Percentiles rank a stretch among this genome's conserved stretches.
Evolutionary conservation across 768 basidiomycete genomes (phyloP).

Genomic region (Tulasnella sp.): DNA sequence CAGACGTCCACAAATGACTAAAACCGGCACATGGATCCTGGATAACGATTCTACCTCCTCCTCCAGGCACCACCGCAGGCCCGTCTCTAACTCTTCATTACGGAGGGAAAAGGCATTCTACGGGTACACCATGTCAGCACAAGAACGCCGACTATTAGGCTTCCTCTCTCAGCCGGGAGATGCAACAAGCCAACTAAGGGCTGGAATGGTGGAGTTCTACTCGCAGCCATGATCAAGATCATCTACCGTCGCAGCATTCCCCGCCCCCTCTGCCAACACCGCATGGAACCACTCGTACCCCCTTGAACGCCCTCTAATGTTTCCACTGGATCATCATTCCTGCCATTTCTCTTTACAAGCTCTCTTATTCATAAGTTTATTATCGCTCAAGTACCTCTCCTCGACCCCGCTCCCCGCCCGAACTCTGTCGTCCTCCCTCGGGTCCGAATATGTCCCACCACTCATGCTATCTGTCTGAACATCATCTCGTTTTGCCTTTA

Average conservation of each 20-base stretch:
- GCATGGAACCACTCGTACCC: not conserved
- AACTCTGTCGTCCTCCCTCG: too few species aligned
- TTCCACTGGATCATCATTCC: too few species aligned
- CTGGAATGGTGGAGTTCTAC: constrained; percentile 3
- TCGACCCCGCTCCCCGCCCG: too few species aligned
- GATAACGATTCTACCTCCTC: not conserved
- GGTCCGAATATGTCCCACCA: too few species aligned
- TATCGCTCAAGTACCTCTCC: too few species aligned
- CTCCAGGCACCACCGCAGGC: not conserved
- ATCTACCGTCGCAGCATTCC: not conserved
- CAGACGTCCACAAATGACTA: not conserved
- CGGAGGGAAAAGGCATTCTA: not conserved
- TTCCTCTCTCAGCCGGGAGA: not conserved
- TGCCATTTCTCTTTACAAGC: too few species aligned
- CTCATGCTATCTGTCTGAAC: too few species aligned
- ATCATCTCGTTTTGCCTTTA: too few species aligned
- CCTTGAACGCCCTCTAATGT: not conserved
- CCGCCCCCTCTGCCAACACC: not conserved
- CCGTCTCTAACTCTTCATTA: not conserved
- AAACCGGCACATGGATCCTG: not conserved
- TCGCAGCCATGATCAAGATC: not conserved
- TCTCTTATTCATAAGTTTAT: too few species aligned
- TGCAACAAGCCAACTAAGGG: not conserved
- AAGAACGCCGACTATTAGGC: not conserved
- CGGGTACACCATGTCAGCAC: not conserved